Evolutionary conservation across 179 eudicot species (phyloP).

Genomic region (Beta macrorhiza): DNA sequence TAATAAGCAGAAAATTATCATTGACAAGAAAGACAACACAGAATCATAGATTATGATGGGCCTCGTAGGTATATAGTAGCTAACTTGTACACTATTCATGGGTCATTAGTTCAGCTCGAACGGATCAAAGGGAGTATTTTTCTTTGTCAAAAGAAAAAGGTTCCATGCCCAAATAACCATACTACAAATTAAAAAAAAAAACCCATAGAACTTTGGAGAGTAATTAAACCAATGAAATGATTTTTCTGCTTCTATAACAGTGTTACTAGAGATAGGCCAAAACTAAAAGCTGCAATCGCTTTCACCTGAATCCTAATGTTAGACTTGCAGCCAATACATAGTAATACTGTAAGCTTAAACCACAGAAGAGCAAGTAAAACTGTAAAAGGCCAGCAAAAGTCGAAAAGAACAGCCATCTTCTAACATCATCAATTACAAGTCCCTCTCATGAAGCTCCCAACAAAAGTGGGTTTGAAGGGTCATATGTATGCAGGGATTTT

Average conservation of each 20-base stretch:
- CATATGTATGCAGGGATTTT: not conserved
- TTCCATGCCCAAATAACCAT: not conserved
- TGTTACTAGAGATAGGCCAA: not conserved
- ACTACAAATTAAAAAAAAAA: not conserved
- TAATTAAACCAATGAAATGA: not conserved
- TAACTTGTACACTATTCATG: not conserved
- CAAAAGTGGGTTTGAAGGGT: not conserved
- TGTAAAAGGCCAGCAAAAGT: not conserved
- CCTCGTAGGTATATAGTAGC: not conserved
- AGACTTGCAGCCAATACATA: not conserved
- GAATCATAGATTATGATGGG: not conserved
- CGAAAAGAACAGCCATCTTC: not conserved
- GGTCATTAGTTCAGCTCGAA: not conserved
- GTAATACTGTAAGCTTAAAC: not conserved
- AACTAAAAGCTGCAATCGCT: not conserved
- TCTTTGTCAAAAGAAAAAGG: not conserved
- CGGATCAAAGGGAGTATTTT: not conserved
- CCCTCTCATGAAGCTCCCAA: conserved; percentile 1
- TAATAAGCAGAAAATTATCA: not conserved
- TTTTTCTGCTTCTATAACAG: not conserved
- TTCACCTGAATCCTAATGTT: not conserved
- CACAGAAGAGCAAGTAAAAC: not conserved
- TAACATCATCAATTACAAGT: not conserved
- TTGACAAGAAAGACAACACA: not conserved
- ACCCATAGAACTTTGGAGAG: not conserved